Evolutionary conservation across 805 yeast species (phyloP).

Genomic region (Alloascoidea hylecoeti): DNA sequence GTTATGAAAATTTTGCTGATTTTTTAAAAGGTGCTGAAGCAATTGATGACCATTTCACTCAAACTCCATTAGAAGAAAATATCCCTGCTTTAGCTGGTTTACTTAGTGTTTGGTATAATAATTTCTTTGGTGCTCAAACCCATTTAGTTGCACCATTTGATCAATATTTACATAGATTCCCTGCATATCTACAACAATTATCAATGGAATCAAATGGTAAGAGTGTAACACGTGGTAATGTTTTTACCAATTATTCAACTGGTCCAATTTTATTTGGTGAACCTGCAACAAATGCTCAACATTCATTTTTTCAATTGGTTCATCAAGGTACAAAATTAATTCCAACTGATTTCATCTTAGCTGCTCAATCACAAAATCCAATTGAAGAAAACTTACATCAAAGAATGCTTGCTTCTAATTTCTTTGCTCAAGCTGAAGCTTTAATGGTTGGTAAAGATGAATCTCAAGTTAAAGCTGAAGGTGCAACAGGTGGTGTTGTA

Average conservation of each 20-base stretch:
- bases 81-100: constrained; percentile 91
- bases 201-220: constrained; percentile 99
- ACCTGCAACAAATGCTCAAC: constrained; percentile 98
- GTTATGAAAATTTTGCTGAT: constrained; percentile 83
- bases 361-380: constrained; percentile 98
- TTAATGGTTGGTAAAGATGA: constrained; percentile 90
- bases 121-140: constrained; percentile 96
- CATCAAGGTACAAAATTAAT: constrained; percentile 98
- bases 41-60: constrained; percentile 78
- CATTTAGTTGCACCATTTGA: constrained; percentile 98
- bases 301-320: constrained; percentile 97
- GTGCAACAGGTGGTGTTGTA: constrained; percentile 71
- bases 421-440: constrained; percentile 97
- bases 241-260: constrained; percentile 86
- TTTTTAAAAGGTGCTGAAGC: constrained; percentile 98
- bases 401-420: constrained; percentile 97
- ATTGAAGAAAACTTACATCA: constrained; percentile 90
- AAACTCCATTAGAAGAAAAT: constrained; percentile 78
- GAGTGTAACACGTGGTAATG: constrained; percentile 86
- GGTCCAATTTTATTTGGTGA: constrained; percentile 96
- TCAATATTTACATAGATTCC: constrained; percentile 98
- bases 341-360: constrained; percentile 92
- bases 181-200: constrained; percentile 97
- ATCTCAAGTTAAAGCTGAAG: constrained; percentile 75
- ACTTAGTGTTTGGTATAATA: constrained; percentile 95